These are phyloP conservation scores for Bryopsis sp. DNA, from an alignment of 139 green algal species.

Conservation along the genomic window DNA sequence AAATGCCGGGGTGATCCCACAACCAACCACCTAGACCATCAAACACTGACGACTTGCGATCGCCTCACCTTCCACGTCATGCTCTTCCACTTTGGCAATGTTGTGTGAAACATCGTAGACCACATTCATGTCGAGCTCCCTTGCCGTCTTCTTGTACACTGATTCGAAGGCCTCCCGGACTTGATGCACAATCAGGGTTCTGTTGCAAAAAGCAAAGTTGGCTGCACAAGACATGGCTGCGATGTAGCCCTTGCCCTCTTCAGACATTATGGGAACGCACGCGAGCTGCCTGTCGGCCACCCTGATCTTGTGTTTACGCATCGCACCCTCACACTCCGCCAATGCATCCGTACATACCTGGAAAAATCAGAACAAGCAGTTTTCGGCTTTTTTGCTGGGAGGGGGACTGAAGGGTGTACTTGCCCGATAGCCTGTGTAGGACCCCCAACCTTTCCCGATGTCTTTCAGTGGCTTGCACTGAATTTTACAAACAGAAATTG, in stretches of 20 bases:
- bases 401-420: too few species aligned
- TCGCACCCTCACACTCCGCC: conserved; percentile 73
- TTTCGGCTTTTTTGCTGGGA: too few species aligned
- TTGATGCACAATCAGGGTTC: conserved; percentile 79
- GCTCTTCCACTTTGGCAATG: conserved; percentile 88
- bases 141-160: conserved; percentile 58
- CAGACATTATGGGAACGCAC: conserved; percentile 64
- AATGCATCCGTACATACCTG: conserved; percentile 81
- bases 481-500: too few species aligned
- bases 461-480: too few species aligned
- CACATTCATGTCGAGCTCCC: conserved; percentile 88
- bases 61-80: conserved; percentile 55
- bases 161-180: conserved; percentile 71
- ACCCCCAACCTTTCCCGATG: too few species aligned
- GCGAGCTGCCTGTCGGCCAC: conserved; percentile 82
- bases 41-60: too few species aligned
- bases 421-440: too few species aligned
- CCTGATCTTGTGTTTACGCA: conserved; percentile 62
- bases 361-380: background rate
- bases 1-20: too few species aligned
- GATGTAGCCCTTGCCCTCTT: conserved; percentile 77
- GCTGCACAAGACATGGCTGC: conserved; percentile 78
- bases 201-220: conserved; percentile 91
- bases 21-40: too few species aligned
- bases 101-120: conserved; percentile 90